Evolutionary conservation across 805 yeast species (phyloP).

Genomic region (Metschnikowia hibisci): DNA sequence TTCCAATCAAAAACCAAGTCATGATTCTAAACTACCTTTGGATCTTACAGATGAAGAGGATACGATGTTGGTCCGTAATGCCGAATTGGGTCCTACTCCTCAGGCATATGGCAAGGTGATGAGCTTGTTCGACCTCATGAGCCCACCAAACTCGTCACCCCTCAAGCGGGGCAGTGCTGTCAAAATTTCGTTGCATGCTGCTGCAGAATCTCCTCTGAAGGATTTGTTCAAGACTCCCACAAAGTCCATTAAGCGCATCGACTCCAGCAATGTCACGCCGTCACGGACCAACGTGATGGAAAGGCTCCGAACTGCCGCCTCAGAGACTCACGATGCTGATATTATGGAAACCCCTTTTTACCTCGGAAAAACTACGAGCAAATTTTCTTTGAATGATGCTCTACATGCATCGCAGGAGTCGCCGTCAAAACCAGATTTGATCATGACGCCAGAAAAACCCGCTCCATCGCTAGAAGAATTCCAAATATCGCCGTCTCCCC

Average conservation of each 20-base stretch:
- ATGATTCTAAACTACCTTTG: no score
- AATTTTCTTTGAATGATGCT: constrained; percentile 12
- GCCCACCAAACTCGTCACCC: constrained; percentile 45
- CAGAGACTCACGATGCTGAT: background rate
- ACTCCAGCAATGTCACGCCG: constrained; percentile 16
- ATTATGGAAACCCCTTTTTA: constrained; percentile 15
- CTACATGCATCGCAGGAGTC: constrained; percentile 1
- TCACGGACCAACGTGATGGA: constrained; percentile 10
- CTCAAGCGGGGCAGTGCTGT: constrained; percentile 15
- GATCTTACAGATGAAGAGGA: constrained; percentile 16
- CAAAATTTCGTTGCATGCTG: background rate
- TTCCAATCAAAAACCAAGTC: background rate
- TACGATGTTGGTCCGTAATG: constrained; percentile 11
- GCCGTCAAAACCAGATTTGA: constrained; percentile 2
- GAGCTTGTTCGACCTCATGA: constrained; percentile 60
- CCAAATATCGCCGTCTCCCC: constrained; percentile 46
- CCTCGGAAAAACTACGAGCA: constrained; percentile 14
- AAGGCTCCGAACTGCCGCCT: constrained; percentile 11
- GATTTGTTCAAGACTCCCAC: constrained; percentile 36
- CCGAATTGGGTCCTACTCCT: constrained; percentile 81
- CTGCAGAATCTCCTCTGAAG: constrained; percentile 7
- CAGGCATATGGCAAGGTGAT: constrained; percentile 75
- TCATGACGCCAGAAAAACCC: constrained; percentile 17
- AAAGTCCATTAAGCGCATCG: constrained; percentile 18
- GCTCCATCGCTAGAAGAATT: constrained; percentile 16